phyloP scores from a whole-genome alignment of 306 rosid genomes.

The Argentina anserina region DNA sequence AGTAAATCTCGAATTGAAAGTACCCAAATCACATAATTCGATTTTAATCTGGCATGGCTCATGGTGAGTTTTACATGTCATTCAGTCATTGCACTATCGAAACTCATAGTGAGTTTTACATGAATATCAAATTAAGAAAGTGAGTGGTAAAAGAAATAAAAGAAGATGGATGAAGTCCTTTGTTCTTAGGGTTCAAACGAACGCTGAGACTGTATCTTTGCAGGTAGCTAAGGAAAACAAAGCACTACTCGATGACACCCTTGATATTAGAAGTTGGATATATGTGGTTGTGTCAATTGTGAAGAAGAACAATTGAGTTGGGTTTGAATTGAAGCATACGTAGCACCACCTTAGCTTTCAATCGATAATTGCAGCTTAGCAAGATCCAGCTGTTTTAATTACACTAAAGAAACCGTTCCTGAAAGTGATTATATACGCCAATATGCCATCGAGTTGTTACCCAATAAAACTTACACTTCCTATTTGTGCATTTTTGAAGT shows the following conservation, averaged over 20 bases:
- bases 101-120: too few species aligned
- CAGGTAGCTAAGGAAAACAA: not conserved
- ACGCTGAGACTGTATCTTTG: not conserved
- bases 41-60: too few species aligned
- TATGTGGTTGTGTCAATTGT: not conserved
- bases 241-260: not conserved
- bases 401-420: not conserved
- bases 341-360: not conserved
- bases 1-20: too few species aligned
- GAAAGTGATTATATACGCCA: not conserved
- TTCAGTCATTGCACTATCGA: too few species aligned
- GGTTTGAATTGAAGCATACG: not conserved
- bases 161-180: not conserved
- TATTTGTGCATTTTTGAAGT: not conserved
- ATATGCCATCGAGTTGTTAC: constrained; percentile 18
- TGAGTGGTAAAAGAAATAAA: not conserved
- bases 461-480: not conserved
- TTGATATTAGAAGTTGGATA: not conserved
- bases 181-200: not conserved
- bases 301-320: not conserved
- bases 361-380: constrained; percentile 17
- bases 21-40: too few species aligned
- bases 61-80: too few species aligned
- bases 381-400: constrained; percentile 25
- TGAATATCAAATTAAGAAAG: too few species aligned